Base-by-base conservation (phyloP, 768 basidiomycete genomes). In the Dioszegia crocea region DNA sequence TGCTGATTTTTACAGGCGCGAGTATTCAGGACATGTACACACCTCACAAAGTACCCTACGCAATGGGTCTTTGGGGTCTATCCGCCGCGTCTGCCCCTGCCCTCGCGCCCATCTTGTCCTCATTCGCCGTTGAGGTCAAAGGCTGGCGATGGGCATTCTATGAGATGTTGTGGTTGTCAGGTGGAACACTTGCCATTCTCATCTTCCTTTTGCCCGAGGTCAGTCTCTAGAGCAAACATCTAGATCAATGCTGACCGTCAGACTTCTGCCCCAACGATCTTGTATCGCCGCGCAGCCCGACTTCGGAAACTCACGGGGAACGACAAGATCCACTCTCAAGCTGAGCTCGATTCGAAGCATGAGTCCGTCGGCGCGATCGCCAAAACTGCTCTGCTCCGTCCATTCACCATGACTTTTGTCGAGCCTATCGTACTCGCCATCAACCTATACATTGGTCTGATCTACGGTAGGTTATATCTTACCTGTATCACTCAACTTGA, bases 91-190 rank as follows among this genome's bases (percentile, higher is more conserved):
- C 56, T 2, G 72, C 74, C 2, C 77, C 77, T 1, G 71, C 73
- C 11, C 29, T 76, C 2, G 77, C 76, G 4, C 77, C 77, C 1
- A 45, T 76, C 39, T 45, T 70, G 56, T 59, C 71, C 9, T 70
- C 71, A 10, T 80, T 77, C 59, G 77, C 77, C 8, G 74, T 73
- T 1, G 56, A 72, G 54, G 63, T 51, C 21, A 70, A 73, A 9
- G 72, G 74, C 11, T 80, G 78, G 79, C 57, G 68, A 40, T 78
- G 77, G 77, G 68, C 76, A 1, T 65, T 78, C 63, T 74, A 69
- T 69, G 59, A 67, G 48, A 73, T 80, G 54, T 62, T 75, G 23
- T 77, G 73, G 76, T 58, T 80, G 27, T 58, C 62, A 30, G 74
- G 67, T 12, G 57, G 63, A 46, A 60, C 64, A 26, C 46, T 76